phyloP scores from a whole-genome alignment of 2,329 filamentous ascomycete genomes.

The Geoglossum cookeanum region DNA sequence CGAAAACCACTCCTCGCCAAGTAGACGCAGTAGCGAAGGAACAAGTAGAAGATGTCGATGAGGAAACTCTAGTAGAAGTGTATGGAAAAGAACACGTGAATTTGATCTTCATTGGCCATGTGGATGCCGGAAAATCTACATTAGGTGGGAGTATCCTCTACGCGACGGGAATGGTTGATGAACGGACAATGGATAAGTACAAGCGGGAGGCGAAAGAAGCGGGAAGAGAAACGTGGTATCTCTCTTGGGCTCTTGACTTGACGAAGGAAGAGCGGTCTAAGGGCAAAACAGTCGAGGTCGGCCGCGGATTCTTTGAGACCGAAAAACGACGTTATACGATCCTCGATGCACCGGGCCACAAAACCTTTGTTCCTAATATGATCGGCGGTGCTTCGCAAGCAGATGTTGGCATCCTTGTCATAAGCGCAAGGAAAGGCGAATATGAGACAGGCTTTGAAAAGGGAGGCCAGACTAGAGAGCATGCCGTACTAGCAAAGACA shows the following conservation, averaged over 20 bases:
- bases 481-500: slow-evolving; percentile 94
- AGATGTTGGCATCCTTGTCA: slow-evolving; percentile 87
- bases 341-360: slow-evolving; percentile 90
- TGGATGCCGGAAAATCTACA: slow-evolving; percentile 95
- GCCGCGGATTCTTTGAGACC: slow-evolving; percentile 89
- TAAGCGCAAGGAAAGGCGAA: slow-evolving; percentile 90
- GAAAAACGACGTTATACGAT: slow-evolving; percentile 94
- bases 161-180: slow-evolving; percentile 95
- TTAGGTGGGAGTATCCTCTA: slow-evolving; percentile 87
- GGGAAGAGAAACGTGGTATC: slow-evolving; percentile 94
- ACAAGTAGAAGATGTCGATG: slow-evolving; percentile 60
- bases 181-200: slow-evolving; percentile 96
- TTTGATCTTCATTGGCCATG: slow-evolving; percentile 94
- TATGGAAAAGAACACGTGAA: slow-evolving; percentile 92
- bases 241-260: slow-evolving; percentile 94
- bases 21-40: slow-evolving; percentile 72
- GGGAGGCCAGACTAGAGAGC: slow-evolving; percentile 91
- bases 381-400: slow-evolving; percentile 88
- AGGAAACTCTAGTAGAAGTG: slow-evolving; percentile 79
- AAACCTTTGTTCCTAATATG: slow-evolving; percentile 97
- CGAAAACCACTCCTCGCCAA: slow-evolving; percentile 38
- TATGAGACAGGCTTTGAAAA: slow-evolving; percentile 97
- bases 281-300: slow-evolving; percentile 96
- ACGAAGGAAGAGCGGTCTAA: slow-evolving; percentile 92
- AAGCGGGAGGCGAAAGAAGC: slow-evolving; percentile 91